These are phyloP conservation scores for Suhomyces guaymorum DNA, from an alignment of 1,139 yeast species.

Conservation along the genomic window DNA sequence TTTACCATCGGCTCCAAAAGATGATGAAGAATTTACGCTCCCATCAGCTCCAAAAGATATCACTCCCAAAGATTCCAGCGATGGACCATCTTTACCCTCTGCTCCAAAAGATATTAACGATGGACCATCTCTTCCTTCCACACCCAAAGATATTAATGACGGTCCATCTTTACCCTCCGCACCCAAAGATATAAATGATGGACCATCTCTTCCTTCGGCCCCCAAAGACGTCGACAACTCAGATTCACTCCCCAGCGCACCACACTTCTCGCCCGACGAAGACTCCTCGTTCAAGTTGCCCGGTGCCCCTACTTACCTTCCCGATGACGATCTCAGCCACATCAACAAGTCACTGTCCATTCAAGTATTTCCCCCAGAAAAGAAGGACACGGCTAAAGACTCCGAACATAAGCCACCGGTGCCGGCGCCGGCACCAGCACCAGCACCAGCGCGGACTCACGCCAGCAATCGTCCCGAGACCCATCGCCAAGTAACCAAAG, in stretches of 20 bases:
- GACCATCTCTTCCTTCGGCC: conserved; percentile 2
- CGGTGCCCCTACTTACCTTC: conserved; percentile 46
- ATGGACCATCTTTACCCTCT: not conserved
- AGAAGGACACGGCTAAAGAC: conserved; percentile 1
- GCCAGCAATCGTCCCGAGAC: too few species aligned
- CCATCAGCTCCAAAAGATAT: too few species aligned
- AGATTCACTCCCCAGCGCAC: conserved; percentile 9
- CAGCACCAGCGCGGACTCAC: too few species aligned
- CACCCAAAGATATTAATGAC: conserved; percentile 20
- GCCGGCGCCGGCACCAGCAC: not conserved
- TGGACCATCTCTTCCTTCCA: conserved; percentile 16
- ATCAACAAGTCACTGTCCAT: conserved; percentile 44
- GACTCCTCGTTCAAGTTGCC: conserved; percentile 32
- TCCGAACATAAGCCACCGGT: conserved; percentile 1
- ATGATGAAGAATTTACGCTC: too few species aligned
- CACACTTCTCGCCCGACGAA: conserved; percentile 9
- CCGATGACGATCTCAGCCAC: conserved; percentile 40
- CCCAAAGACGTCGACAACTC: conserved; percentile 2
- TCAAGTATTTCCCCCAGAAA: conserved; percentile 35
- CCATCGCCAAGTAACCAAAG: conserved; percentile 27
- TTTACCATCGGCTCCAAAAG: too few species aligned
- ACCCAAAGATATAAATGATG: conserved; percentile 1
- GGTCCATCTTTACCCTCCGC: conserved; percentile 14
- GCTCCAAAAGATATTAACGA: not conserved
- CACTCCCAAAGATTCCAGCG: too few species aligned